phyloP scores from a whole-genome alignment of 2,329 filamentous ascomycete species.

The Ceratocystis albifundus region DNA sequence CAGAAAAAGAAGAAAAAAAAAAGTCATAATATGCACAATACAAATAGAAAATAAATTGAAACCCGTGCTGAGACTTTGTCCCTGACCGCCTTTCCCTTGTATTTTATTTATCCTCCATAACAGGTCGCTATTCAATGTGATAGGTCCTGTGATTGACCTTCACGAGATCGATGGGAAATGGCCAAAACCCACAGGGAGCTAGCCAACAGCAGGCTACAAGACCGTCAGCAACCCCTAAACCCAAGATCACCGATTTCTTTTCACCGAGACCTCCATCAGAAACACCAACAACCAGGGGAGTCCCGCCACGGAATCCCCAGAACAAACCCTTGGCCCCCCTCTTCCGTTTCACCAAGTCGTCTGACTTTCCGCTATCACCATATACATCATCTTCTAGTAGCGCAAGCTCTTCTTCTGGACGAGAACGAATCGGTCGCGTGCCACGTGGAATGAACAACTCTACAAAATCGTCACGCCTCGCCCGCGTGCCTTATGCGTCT shows the following conservation, averaged over 20 bases:
- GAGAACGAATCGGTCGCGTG: not conserved
- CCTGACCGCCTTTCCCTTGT: not conserved
- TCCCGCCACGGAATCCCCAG: not conserved
- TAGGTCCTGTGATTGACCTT: not conserved
- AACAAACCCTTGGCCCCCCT: not conserved
- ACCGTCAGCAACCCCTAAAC: not conserved
- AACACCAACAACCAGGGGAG: not conserved
- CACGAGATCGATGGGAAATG: not conserved
- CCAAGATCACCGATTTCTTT: slow-evolving; percentile 1
- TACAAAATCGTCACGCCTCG: not conserved
- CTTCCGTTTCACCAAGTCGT: not conserved
- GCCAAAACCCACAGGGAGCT: not conserved
- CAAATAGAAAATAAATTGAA: no score
- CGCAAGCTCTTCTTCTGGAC: not conserved
- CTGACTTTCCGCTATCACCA: not conserved
- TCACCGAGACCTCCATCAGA: not conserved
- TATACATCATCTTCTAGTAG: not conserved
- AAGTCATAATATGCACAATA: no score
- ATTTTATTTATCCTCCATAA: not conserved
- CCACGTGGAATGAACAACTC: not conserved
- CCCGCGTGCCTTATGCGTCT: not conserved
- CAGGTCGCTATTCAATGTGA: not conserved
- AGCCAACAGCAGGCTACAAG: not conserved
- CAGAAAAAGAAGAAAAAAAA: not conserved
- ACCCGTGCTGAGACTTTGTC: not conserved